phyloP scores from a whole-genome alignment of 176 grass and related monocot species.

The Guadua angustifolia region DNA sequence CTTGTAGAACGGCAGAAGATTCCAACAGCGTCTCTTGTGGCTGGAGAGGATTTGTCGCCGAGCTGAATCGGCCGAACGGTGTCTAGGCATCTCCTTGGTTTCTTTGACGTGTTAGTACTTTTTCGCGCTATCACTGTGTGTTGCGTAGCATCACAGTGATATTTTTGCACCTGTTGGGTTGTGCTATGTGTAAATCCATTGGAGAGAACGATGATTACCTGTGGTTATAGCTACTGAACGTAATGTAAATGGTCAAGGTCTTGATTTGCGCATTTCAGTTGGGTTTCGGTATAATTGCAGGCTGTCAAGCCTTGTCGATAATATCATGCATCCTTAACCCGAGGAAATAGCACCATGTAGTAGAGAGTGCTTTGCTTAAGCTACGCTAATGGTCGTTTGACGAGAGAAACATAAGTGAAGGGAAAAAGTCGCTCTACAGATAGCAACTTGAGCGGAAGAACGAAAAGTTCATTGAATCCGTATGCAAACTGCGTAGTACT shows the following conservation, averaged over 20 bases:
- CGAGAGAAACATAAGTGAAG: not conserved
- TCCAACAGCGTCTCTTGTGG: conserved; percentile 11
- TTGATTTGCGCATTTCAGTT: not conserved
- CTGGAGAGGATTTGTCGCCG: conserved; percentile 3
- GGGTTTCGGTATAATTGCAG: not conserved
- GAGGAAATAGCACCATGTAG: not conserved
- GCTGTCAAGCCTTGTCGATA: not conserved
- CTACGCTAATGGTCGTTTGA: not conserved
- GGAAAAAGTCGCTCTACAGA: not conserved
- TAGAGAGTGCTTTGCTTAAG: not conserved
- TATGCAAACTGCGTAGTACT: not conserved
- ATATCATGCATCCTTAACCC: too few species aligned
- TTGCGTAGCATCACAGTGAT: too few species aligned
- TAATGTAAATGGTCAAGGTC: not conserved
- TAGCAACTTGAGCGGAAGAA: not conserved
- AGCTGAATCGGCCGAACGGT: not conserved
- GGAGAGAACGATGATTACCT: not conserved
- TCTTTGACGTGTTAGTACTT: conserved; percentile 10
- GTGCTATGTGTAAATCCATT: not conserved
- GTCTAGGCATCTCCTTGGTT: not conserved
- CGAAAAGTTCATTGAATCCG: not conserved
- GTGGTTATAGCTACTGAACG: not conserved
- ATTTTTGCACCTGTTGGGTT: not conserved
- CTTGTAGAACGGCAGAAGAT: conserved; percentile 5
- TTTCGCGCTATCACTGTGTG: not conserved